Evolutionary conservation across 768 basidiomycete species (phyloP).

Genomic region (Tylopilus plumbeoviolaceoides): DNA sequence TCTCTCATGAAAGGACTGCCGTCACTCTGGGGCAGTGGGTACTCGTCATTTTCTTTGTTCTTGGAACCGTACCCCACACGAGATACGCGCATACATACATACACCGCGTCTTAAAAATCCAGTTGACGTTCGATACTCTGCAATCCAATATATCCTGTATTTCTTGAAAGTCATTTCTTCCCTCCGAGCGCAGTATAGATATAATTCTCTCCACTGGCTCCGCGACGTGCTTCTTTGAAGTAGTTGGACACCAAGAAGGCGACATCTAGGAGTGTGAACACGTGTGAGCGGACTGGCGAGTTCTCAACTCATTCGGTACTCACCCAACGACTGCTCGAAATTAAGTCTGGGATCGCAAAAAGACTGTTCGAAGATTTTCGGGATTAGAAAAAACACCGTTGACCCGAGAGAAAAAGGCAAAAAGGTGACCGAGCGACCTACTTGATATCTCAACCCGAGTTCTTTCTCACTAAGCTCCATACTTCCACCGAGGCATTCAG

Average conservation of each 20-base stretch:
- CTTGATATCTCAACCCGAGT: constrained; percentile 87
- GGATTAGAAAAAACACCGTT: neutral
- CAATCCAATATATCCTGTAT: constrained; percentile 15
- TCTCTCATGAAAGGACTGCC: constrained; percentile 53
- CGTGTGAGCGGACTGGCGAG: neutral
- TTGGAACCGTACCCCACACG: neutral
- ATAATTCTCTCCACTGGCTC: constrained; percentile 20
- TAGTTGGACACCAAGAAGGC: constrained; percentile 84
- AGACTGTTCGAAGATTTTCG: constrained; percentile 41
- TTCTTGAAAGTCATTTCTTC: constrained; percentile 6
- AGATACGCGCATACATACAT: neutral
- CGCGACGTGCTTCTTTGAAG: constrained; percentile 64
- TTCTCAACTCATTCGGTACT: constrained; percentile 18
- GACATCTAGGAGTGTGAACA: constrained; percentile 47
- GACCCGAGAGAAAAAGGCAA: neutral
- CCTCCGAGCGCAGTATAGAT: constrained; percentile 32
- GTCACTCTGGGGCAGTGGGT: neutral
- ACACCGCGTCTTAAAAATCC: no score
- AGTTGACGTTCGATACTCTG: neutral
- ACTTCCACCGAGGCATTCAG: constrained; percentile 94
- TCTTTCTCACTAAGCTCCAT: constrained; percentile 92
- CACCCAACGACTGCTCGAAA: constrained; percentile 92
- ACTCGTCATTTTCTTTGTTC: neutral
- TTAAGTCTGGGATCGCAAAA: constrained; percentile 95
- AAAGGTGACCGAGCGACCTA: constrained; percentile 25